Base-by-base conservation (phyloP, 371 early-diverging fungal genomes). In the Scutellospora calospora region DNA sequence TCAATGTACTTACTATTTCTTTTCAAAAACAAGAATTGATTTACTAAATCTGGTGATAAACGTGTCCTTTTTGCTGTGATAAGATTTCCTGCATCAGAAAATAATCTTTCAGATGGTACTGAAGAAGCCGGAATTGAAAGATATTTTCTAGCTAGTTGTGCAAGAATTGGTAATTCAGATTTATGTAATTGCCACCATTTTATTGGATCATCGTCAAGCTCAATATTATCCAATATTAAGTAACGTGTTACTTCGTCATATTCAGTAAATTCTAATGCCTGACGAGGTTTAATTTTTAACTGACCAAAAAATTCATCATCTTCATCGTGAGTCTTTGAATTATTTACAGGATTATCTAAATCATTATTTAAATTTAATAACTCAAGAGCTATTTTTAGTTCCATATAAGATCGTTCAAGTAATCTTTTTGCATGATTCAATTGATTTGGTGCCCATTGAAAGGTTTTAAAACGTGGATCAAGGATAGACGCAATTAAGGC, bases 181-280 rank as follows among this genome's bases (percentile, higher is more conserved):
- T 71, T 35, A 71, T 71, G 20, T 63, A 41, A 18, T 16, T 71
- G 18, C 71, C 71, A 71, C 71, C 71, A 71, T 71, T 45, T 49
- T 5, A 71, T 4, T n/a, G 49, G 72, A 71, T 71, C 51, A 8
- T 71, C 51, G 6, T 18, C n/a, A 51, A 71, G 35, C 9, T 29
- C 35, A 1, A 71, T 45, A 18, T 11, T 18, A 8, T 16, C n/a
- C 1, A 45, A 5, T 9, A 9, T 11, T 8, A 51, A 20, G 27
- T 71, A 51, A 29, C 25, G 5, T 45, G 29, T 16, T 29, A 71
- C 35, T 71, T 71, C 49, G n/a, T 45, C 38, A 0, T 18, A 18
- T 22, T 38, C 51, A 71, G 6, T 35, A 8, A 20, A 12, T 22
- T 22, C 27, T 71, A 20, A 20, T 22, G 29, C 20, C 49, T n/a